These are phyloP conservation scores for Akanthomyces dipterigenus DNA, from an alignment of 2,329 filamentous ascomycete species.

Conservation along the genomic window DNA sequence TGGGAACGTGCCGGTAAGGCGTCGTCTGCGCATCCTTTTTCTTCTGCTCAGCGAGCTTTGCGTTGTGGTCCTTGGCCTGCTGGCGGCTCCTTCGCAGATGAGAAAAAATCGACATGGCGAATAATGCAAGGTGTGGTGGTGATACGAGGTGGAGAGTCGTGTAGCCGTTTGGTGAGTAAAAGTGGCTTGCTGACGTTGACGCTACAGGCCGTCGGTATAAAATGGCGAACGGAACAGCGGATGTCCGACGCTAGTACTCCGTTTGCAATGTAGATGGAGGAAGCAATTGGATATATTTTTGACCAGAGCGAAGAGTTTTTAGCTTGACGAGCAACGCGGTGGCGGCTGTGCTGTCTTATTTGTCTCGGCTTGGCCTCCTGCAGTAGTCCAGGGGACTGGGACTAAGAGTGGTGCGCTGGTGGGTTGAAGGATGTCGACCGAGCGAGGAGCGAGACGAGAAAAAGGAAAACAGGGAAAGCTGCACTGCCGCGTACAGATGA, in stretches of 20 bases:
- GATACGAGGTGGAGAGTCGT: not conserved
- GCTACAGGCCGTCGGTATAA: not conserved
- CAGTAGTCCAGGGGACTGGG: conserved; percentile 1
- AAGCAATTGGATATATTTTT: not conserved
- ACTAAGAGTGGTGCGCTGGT: not conserved
- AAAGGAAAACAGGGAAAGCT: not conserved
- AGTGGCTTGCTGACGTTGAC: conserved; percentile 4
- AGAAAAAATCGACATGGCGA: conserved; percentile 50
- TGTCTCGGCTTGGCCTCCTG: not conserved
- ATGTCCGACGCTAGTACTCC: not conserved
- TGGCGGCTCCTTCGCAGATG: conserved; percentile 45
- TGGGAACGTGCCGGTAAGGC: conserved; percentile 56
- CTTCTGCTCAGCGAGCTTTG: conserved; percentile 40
- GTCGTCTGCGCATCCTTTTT: conserved; percentile 32
- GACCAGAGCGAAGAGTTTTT: not conserved
- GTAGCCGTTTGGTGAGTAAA: not conserved
- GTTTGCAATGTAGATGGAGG: not conserved
- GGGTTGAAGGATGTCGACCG: not conserved
- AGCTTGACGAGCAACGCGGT: not conserved
- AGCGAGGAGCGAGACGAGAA: not conserved
- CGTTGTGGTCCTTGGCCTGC: conserved; percentile 48
- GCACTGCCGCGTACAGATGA: not conserved
- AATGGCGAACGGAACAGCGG: not conserved
- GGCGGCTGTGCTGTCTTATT: not conserved
- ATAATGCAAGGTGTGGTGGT: not conserved